These are phyloP conservation scores for Hirschioporus abietinus DNA, from an alignment of 768 basidiomycete species.

Conservation along the genomic window DNA sequence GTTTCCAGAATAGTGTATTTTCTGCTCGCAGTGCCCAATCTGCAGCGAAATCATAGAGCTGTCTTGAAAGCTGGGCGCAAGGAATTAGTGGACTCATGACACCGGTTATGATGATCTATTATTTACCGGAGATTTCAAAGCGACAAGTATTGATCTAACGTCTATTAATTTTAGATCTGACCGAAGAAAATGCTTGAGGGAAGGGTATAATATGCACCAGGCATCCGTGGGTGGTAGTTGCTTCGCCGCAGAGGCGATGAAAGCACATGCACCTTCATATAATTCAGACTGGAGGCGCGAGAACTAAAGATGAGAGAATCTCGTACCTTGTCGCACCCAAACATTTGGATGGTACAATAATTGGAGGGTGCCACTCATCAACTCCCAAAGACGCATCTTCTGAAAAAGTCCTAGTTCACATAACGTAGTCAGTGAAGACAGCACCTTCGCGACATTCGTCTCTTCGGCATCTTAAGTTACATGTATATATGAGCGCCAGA, in stretches of 20 bases:
- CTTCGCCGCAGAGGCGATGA: conserved; percentile 81
- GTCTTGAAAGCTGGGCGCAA: conserved; percentile 45
- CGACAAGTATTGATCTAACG: conserved; percentile 66
- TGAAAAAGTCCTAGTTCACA: conserved; percentile 88
- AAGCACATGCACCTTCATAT: conserved; percentile 69
- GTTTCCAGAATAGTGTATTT: conserved; percentile 75
- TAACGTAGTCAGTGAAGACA: conserved; percentile 82
- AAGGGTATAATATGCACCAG: conserved; percentile 97
- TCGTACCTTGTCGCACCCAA: conserved; percentile 91
- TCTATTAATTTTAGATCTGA: conserved; percentile 75
- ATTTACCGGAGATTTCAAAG: conserved; percentile 75
- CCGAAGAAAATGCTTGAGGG: conserved; percentile 77
- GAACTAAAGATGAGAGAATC: neutral
- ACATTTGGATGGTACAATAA: conserved; percentile 94
- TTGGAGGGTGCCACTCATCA: conserved; percentile 81
- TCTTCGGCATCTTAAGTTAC: conserved; percentile 79
- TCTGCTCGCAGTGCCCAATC: conserved; percentile 86
- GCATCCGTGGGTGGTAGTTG: conserved; percentile 83
- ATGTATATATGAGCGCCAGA: conserved; percentile 9
- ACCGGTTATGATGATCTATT: neutral
- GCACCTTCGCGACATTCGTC: conserved; percentile 84
- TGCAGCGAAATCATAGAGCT: conserved; percentile 80
- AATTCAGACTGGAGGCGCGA: neutral
- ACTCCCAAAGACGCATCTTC: conserved; percentile 95
- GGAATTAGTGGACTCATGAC: conserved; percentile 5